Percentiles rank a stretch among this genome's conserved stretches.
These are phyloP conservation scores for Solanum gandarillasii DNA, from an alignment of 257 asterid species.

Conservation along the genomic window DNA sequence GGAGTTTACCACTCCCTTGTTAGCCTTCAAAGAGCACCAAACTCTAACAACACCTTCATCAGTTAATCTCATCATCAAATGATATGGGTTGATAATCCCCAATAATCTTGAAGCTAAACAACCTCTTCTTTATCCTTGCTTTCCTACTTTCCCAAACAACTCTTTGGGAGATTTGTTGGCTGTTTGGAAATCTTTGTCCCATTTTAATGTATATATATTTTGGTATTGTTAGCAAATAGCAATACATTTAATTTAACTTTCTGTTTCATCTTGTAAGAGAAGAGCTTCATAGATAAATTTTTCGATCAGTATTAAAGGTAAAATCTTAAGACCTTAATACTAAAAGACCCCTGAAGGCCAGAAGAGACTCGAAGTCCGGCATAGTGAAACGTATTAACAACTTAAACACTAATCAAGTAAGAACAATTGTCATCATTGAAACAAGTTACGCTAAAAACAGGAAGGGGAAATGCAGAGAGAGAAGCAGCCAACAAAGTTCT, in stretches of 20 bases:
- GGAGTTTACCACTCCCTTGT: conserved; percentile 71
- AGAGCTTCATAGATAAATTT: background rate
- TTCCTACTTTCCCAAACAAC: background rate
- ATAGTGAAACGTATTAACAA: background rate
- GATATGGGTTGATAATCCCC: background rate
- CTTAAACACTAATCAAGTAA: background rate
- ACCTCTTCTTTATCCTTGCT: background rate
- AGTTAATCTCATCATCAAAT: background rate
- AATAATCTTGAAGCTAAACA: background rate
- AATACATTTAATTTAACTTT: background rate
- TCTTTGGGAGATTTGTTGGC: background rate
- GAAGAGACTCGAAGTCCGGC: background rate
- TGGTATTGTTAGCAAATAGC: background rate
- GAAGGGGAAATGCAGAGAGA: background rate
- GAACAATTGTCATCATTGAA: background rate
- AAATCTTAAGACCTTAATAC: background rate
- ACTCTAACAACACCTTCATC: background rate
- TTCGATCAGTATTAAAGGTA: background rate
- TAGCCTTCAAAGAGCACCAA: conserved; percentile 45
- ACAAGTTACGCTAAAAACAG: background rate
- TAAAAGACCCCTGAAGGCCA: background rate
- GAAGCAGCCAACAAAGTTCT: background rate
- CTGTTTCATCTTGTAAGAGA: background rate
- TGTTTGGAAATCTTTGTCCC: background rate
- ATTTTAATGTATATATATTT: background rate